Evolutionary conservation across 768 basidiomycete species (phyloP), one percentile per base, ranked within the genome.

Genomic region (Sarcomyxa edulis): DNA sequence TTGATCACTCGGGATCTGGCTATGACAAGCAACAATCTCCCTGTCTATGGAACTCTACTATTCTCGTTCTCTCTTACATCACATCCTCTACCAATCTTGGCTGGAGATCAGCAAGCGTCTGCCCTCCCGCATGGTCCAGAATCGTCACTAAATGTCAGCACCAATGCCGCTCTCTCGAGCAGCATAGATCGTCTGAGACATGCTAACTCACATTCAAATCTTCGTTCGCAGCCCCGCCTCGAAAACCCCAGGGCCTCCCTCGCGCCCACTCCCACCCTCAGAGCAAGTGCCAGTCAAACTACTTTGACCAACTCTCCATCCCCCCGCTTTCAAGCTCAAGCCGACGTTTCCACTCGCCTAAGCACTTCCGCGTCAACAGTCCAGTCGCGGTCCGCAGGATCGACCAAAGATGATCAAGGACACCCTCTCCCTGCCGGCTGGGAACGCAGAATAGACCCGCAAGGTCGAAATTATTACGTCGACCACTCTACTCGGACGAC

Each of bases 401-500:
- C 15, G 8, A 19, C 60, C 11, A 67, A 73, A 46, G 77, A 83
- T 38, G 81, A 84, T 47, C 68, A 74, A 32, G 74, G 76, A 14
- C 69, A 71, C 11, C 72, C 78, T 14, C 65, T 94, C 23, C 89
- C 90, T 1, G 56, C 65, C 16, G 87, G 88, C 4, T 94, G 88
- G 88, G 91, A 94, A 55, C 74, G 87, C 43, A 78, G 91, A 21
- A 65, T 71, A 32, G 90, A 92, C 54, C 66, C 69, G 15, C 74
- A 81, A 39, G 81, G 80, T 4, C 65, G 91, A 40, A 60, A 76
- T 16, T 94, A 94, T 60, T 93, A 85, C 55, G 88, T 94, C 42
- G 91, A 95, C 57, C 92, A 94, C 56, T 83, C 75, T 49, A 76
- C 79, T 5, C 77, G 86, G 42, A 71, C 76, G 7, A 93, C 91